Percentiles rank a stretch among this genome's conserved stretches.
phyloP scores from a whole-genome alignment of 306 rosid genomes.

The Prunus armeniaca region DNA sequence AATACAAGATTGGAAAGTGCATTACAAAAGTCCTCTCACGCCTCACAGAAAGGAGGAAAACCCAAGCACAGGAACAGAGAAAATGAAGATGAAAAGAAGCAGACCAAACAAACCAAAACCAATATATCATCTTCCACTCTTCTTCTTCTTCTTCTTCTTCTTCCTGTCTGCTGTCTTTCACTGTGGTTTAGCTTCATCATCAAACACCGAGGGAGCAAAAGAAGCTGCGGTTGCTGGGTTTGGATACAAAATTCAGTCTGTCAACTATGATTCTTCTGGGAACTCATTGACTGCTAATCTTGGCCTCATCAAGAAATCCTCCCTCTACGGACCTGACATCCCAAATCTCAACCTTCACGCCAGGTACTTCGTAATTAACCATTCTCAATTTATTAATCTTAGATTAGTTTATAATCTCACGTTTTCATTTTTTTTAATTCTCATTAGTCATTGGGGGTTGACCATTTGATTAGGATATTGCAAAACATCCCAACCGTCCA shows the following conservation, averaged over 20 bases:
- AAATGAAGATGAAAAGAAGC: background rate
- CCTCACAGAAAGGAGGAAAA: no score
- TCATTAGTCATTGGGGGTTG: background rate
- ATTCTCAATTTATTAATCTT: background rate
- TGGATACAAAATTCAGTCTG: constrained; percentile 54
- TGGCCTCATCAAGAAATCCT: constrained; percentile 47
- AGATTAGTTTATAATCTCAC: background rate
- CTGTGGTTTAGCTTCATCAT: background rate
- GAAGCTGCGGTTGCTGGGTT: constrained; percentile 30
- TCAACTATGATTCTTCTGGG: constrained; percentile 6
- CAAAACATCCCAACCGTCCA: background rate
- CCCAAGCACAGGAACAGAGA: no score
- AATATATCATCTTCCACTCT: no score
- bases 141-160: background rate
- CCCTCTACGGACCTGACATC: constrained; percentile 64
- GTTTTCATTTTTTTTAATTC: background rate
- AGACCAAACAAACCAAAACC: background rate
- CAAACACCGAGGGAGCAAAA: background rate
- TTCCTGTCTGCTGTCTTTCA: background rate
- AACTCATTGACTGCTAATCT: constrained; percentile 56
- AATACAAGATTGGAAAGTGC: no score
- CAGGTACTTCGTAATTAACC: constrained; percentile 35
- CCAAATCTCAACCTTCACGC: constrained; percentile 49
- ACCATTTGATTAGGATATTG: background rate
- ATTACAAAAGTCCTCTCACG: no score